Evolutionary conservation across 2,329 filamentous ascomycete genomes (phyloP).

Genomic region (Orbilia quercus): DNA sequence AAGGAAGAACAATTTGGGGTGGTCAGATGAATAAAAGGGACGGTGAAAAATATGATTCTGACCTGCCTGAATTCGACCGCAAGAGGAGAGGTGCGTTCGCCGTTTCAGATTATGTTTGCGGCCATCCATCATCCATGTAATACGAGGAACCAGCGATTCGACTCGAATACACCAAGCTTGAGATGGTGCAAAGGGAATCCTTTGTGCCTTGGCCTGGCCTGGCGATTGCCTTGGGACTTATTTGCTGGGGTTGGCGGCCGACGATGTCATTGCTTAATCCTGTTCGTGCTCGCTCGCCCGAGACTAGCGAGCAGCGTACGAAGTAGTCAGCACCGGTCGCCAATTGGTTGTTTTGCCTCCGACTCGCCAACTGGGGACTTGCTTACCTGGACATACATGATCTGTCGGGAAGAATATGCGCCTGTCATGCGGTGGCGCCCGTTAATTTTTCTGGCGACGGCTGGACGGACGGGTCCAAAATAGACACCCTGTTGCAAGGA

Average conservation of each 20-base stretch:
- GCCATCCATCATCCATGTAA: constrained; percentile 8
- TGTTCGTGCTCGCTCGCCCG: no score
- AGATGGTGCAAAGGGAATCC: not conserved
- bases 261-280: constrained; percentile 27
- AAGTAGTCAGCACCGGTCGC: no score
- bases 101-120: constrained; percentile 41
- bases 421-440: no score
- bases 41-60: constrained; percentile 26
- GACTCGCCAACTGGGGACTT: no score
- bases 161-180: not conserved
- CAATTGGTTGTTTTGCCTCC: no score
- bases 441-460: no score
- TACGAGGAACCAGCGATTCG: constrained; percentile 15
- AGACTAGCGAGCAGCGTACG: no score
- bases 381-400: no score
- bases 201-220: constrained; percentile 35
- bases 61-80: constrained; percentile 49
- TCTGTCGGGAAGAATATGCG: no score
- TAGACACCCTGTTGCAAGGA: no score
- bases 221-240: constrained; percentile 12
- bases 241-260: constrained; percentile 6
- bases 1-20: not conserved
- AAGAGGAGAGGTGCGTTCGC: constrained; percentile 8
- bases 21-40: constrained; percentile 23
- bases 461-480: no score